Evolutionary conservation across 352 stramenopile species (phyloP), one percentile per base, ranked within the genome.

Genomic region (Pythium guiyangense): DNA sequence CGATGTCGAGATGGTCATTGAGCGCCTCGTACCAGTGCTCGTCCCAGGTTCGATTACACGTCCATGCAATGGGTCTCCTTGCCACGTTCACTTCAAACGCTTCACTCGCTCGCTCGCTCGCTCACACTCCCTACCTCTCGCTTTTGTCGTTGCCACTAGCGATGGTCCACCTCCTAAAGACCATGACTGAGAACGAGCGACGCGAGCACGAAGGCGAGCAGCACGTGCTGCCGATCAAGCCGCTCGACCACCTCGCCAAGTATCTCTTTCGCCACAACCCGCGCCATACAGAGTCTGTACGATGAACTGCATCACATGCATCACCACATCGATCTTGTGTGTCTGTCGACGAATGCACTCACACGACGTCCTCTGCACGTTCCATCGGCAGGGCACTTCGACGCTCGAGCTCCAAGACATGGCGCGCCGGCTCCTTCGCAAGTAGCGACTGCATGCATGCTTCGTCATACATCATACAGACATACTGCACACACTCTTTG

Each of bases 261-360:
- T 90, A 77, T 59, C 63, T 92, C 35, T 62, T 86, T 40, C 75
- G 82, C 15, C 73, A 85, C 29, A 92, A 92, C 47, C 74, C 78
- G n/a, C 65, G 68, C 22, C 69, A 87, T 44, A 55, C 52, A 3
- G 60, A 87, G 46, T 65, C 67, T 18, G 82, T 89, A 63, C 6
- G 77, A 69, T 26, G 6, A 6, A 17, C 2, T 49, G 22, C 8
- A n/a, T 18, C 14, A 4, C 17, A 0, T 35, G 20, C 4, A 1
- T 49, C 12, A 31, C 9, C 31, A 17, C n/a, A 45, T 45, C 39
- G 12, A 40, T 35, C 20, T 17, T 22, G 15, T 47, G 4, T n/a
- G n/a, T n/a, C n/a, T n/a, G 11, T 59, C 6, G 18, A 14, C 39
- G 27, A 12, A 25, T 54, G 29, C 27, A 18, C 14, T 5, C 14